These are phyloP conservation scores for Neonectria coccinea DNA, from an alignment of 2,329 filamentous ascomycete species.

Conservation along the genomic window DNA sequence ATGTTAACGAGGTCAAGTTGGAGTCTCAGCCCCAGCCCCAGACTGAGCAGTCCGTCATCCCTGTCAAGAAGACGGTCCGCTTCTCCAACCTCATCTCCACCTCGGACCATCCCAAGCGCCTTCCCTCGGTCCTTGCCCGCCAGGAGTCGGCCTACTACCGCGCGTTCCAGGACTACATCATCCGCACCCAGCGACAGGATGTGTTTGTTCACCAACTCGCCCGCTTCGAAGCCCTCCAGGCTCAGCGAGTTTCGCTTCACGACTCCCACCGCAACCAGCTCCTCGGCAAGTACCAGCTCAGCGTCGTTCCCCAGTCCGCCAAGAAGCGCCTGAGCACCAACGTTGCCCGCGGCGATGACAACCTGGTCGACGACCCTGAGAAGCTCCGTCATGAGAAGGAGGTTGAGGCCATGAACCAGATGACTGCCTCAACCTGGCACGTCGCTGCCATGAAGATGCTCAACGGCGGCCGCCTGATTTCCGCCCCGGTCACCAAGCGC, in stretches of 20 bases:
- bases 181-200: conserved; percentile 75
- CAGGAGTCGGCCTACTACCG: conserved; percentile 87
- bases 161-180: conserved; percentile 81
- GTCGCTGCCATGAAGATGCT: conserved; percentile 71
- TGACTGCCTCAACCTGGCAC: conserved; percentile 70
- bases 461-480: conserved; percentile 73
- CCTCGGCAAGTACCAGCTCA: conserved; percentile 85
- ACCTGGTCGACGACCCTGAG: conserved; percentile 70
- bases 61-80: conserved; percentile 79
- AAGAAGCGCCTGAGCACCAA: conserved; percentile 79
- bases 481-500: conserved; percentile 72
- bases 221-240: conserved; percentile 89
- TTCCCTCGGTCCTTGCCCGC: conserved; percentile 64
- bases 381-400: conserved; percentile 80
- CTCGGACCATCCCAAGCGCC: conserved; percentile 59
- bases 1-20: conserved; percentile 41
- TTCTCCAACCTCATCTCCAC: conserved; percentile 70
- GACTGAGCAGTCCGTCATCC: conserved; percentile 38
- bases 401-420: conserved; percentile 81
- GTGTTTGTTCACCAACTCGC: conserved; percentile 86
- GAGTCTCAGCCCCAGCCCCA: conserved; percentile 47
- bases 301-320: conserved; percentile 73
- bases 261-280: conserved; percentile 83
- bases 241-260: conserved; percentile 79
- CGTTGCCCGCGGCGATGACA: conserved; percentile 78